Percentiles rank a stretch among this genome's conserved stretches.
These are phyloP conservation scores for Beauveria sp. DNA, from an alignment of 2,329 filamentous ascomycete genomes.

Conservation along the genomic window DNA sequence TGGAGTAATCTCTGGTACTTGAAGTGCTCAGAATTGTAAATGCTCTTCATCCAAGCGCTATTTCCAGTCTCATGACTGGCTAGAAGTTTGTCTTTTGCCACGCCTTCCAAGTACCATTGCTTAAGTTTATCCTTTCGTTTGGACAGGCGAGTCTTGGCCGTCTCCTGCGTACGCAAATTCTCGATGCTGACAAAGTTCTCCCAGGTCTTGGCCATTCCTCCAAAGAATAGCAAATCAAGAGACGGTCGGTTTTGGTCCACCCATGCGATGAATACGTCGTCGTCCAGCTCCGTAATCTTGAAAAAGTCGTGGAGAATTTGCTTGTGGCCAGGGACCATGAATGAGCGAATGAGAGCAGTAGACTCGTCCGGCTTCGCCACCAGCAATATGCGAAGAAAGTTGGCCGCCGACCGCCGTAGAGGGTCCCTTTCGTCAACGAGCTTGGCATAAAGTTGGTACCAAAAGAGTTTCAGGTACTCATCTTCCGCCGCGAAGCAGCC, in stretches of 20 bases:
- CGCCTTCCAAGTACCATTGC: slow-evolving; percentile 66
- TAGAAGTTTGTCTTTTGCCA: slow-evolving; percentile 61
- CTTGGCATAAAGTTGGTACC: slow-evolving; percentile 88
- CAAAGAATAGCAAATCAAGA: slow-evolving; percentile 76
- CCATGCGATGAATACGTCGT: slow-evolving; percentile 81
- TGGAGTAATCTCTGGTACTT: slow-evolving; percentile 85
- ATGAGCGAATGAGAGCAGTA: slow-evolving; percentile 62
- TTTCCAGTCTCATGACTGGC: slow-evolving; percentile 81
- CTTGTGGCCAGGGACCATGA: slow-evolving; percentile 61
- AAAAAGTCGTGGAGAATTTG: slow-evolving; percentile 70
- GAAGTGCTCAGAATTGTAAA: slow-evolving; percentile 83
- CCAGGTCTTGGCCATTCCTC: slow-evolving; percentile 74
- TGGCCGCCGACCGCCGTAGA: slow-evolving; percentile 69
- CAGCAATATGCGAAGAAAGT: slow-evolving; percentile 83
- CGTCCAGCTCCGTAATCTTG: slow-evolving; percentile 79
- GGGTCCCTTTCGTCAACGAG: slow-evolving; percentile 61
- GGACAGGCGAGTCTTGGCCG: slow-evolving; percentile 57
- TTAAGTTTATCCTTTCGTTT: slow-evolving; percentile 78
- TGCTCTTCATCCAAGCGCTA: slow-evolving; percentile 89
- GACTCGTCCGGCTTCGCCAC: slow-evolving; percentile 89
- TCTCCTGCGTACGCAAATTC: slow-evolving; percentile 72
- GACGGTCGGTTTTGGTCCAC: slow-evolving; percentile 73
- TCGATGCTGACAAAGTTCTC: slow-evolving; percentile 78
- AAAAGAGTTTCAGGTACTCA: slow-evolving; percentile 77
- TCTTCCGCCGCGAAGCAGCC: slow-evolving; percentile 69